Conservation (phyloP, 805 yeast genomes). For the Debaryomyces castellii region DNA sequence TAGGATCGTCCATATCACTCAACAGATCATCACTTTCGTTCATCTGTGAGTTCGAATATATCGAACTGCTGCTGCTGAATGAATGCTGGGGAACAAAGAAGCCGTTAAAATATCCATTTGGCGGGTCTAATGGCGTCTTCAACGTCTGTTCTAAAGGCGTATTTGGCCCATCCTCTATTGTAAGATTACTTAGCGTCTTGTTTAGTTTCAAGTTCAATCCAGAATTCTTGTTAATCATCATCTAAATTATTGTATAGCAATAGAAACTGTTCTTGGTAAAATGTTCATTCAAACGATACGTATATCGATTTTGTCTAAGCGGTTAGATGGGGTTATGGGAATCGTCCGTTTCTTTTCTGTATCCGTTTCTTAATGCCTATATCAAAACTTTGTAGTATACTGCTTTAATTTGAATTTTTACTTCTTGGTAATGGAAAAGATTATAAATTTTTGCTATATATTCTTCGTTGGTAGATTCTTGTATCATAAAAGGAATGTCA, state of each 20-base stretch:
- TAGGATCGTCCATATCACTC: constrained; percentile 38
- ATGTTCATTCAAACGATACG: no score
- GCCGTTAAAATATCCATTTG: constrained; percentile 1
- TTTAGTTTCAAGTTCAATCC: constrained; percentile 35
- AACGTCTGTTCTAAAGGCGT: constrained; percentile 47
- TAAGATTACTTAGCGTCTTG: constrained; percentile 25
- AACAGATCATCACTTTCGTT: constrained; percentile 43
- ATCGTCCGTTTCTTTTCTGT: no score
- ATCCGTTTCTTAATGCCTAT: background rate
- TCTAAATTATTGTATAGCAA: background rate
- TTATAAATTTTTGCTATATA: background rate
- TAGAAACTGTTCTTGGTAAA: background rate
- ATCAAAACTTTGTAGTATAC: background rate
- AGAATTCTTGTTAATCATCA: constrained; percentile 29
- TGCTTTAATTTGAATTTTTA: background rate
- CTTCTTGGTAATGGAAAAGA: background rate
- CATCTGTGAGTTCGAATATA: constrained; percentile 33
- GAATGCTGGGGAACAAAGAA: constrained; percentile 3
- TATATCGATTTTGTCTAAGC: no score
- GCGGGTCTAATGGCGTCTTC: constrained; percentile 36
- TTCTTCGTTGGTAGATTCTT: background rate
- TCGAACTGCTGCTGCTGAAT: constrained; percentile 3
- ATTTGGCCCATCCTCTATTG: constrained; percentile 30
- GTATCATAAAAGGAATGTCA: background rate
- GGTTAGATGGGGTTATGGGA: no score